Evolutionary conservation across 306 rosid species (phyloP), one percentile per base, ranked within the genome.

Genomic region (Trichosanthes cucumerina): DNA sequence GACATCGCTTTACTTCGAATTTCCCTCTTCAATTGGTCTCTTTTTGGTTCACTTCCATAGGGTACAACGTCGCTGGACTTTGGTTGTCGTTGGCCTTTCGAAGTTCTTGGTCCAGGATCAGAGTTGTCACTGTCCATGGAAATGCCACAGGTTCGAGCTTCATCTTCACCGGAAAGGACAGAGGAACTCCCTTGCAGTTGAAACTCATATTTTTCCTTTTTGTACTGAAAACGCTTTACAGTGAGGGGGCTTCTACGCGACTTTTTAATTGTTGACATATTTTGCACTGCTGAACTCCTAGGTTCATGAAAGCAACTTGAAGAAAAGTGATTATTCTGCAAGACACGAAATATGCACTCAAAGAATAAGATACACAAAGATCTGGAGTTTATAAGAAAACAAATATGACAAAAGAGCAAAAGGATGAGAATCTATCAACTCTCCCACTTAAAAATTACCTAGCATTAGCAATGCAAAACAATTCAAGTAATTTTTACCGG

Each of bases 271-370:
- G 64, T 31, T 49, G 76, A 53, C 64, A 59, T 49, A 21, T 36
- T 59, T 31, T 9, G 33, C 50, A 71, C 57, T 75, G 64, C n/a
- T 60, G 76, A 53, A 63, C 49, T 69, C 44, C 23, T 69, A 64
- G 28, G 34, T 59, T 75, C 82, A 33, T 34, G 34, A 43, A 19
- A 76, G 8, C 23, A 21, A 7, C 47, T 64, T 28, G 82, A 59
- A 74, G 65, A 39, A 46, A 65, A 81, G 9, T 41, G 63, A 24
- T n/a, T 60, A 49, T 33, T 57, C 90, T 86, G 85, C 33, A 73
- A 85, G 57, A 75, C 75, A 31, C 34, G 66, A 24, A 54, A 26
- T n/a, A 43, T 21, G 28, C 76, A 50, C 28, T 31, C 15, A 3
- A 26, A 7, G 15, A 46, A 71, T 69, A 43, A 70, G 9, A 12